Evolutionary conservation across 495 filamentous ascomycete species (phyloP), one percentile per base, ranked within the genome.

Genomic region (Clohesyomyces aquaticus): DNA sequence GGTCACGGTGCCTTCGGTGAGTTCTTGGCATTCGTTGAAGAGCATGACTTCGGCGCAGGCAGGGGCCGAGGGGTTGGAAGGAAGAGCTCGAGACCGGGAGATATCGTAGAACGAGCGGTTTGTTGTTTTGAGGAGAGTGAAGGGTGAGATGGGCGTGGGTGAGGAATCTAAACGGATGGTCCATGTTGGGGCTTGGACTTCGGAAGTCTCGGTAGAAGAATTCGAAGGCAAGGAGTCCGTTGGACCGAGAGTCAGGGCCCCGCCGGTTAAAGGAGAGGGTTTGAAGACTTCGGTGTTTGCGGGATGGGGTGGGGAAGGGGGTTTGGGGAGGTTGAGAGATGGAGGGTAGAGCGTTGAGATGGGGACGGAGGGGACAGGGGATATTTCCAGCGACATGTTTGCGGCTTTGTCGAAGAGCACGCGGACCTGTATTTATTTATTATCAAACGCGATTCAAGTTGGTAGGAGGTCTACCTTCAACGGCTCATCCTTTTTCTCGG

Each of bases 1-100:
- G 1, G 88, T 90, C 26, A 88, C 82, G 66, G 87, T 91, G 18
- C 91, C 91, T 72, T 98, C 94, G 87, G 95, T 95, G 9, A 96
- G 74, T 56, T 91, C 83, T 1, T 82, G 82, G 22, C 80, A 71
- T 1, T 75, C 74, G 70, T 89, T 91, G 55, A 91, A 78, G 25
- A 96, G 70, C 26, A 97, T 78, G 6, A 94, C 88, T 72, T 96
- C 92, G 18, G 86, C 82, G 18, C 19, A 32, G 0, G 32, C 18
- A 6, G 45, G 54, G 23, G 42, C 28, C 2, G 41, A 18, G 21
- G 58, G 52, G 26, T 60, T 64, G 12, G 22, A 3, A 0, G 76
- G 69, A 1, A 77, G 77, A 0, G 79, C 80, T n/a, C 61, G 55
- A 4, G 35, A 28, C 1, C 75, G 71, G 1, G 73, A 68, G 14